phyloP scores from a whole-genome alignment of 441 rosid species.

The Biscutella laevigata region DNA sequence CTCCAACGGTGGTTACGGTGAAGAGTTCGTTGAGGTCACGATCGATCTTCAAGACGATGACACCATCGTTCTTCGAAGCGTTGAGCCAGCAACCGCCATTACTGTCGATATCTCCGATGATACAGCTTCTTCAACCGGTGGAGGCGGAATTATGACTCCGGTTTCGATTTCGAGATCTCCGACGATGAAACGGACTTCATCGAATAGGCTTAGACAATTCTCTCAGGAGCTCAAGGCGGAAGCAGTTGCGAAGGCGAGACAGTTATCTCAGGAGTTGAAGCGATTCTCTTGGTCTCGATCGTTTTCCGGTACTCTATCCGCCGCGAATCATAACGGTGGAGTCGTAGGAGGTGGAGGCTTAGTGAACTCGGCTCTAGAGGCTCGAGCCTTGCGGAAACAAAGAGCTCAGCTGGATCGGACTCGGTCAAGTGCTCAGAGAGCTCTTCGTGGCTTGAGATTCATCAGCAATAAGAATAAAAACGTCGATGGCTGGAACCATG shows the following conservation, averaged over 20 bases:
- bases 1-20: slow-evolving; percentile 34
- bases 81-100: slow-evolving; percentile 39
- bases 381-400: slow-evolving; percentile 74
- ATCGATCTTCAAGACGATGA: slow-evolving; percentile 63
- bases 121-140: neutral
- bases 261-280: slow-evolving; percentile 69
- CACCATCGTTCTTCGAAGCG: slow-evolving; percentile 56
- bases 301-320: slow-evolving; percentile 26
- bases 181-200: slow-evolving; percentile 47
- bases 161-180: slow-evolving; percentile 44
- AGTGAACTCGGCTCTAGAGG: slow-evolving; percentile 63
- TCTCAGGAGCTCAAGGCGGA: slow-evolving; percentile 71
- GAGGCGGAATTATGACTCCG: slow-evolving; percentile 26
- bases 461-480: slow-evolving; percentile 39
- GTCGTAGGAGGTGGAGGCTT: slow-evolving; percentile 42
- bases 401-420: slow-evolving; percentile 76
- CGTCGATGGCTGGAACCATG: slow-evolving; percentile 55
- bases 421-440: slow-evolving; percentile 59
- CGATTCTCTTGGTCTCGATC: slow-evolving; percentile 71
- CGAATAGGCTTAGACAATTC: slow-evolving; percentile 43
- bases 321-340: slow-evolving; percentile 12
- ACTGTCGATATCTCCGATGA: slow-evolving; percentile 31
- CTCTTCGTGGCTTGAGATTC: slow-evolving; percentile 59
- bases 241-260: slow-evolving; percentile 69
- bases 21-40: slow-evolving; percentile 65